Conservation (phyloP, 495 filamentous ascomycete genomes). For the Aspergillus saccharolyticus region DNA sequence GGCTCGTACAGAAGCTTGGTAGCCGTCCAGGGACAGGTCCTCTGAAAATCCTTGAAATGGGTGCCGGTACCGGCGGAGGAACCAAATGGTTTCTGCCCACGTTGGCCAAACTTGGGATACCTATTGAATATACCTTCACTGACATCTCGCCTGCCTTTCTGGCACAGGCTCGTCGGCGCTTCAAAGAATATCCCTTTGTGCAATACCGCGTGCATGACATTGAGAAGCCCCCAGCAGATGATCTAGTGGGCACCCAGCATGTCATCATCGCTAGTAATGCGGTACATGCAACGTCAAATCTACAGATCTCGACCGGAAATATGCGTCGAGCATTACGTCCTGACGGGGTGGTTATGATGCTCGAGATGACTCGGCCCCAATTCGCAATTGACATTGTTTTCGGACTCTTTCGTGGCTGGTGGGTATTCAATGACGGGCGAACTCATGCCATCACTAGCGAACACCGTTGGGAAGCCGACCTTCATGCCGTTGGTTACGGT, state of each 20-base stretch:
- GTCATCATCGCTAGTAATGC: conserved; percentile 46
- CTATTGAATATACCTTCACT: conserved; percentile 47
- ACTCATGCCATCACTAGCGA: conserved; percentile 37
- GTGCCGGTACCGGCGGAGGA: conserved; percentile 43
- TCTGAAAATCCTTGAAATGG: conserved; percentile 43
- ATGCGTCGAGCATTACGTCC: conserved; percentile 31
- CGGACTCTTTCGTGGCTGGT: conserved; percentile 51
- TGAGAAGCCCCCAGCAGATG: conserved; percentile 31
- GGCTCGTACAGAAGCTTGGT: conserved; percentile 22
- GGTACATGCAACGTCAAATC: conserved; percentile 44
- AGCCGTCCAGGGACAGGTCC: conserved; percentile 8
- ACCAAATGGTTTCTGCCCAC: conserved; percentile 34
- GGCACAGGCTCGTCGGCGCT: conserved; percentile 31
- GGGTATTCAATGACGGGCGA: conserved; percentile 48
- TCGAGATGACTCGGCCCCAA: conserved; percentile 37
- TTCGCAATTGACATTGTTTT: conserved; percentile 47
- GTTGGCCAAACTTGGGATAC: conserved; percentile 29
- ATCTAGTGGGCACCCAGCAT: conserved; percentile 36
- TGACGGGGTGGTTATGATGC: conserved; percentile 36
- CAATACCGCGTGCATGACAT: conserved; percentile 42
- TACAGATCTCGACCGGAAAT: conserved; percentile 24
- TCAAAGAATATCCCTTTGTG: conserved; percentile 42
- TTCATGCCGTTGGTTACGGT: conserved; percentile 40
- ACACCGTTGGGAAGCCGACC: conserved; percentile 30
- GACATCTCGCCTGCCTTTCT: conserved; percentile 44